A percentile compares a stretch with the other conserved stretches of the same genome.
These are phyloP conservation scores for Butyriboletus loyo DNA, from an alignment of 768 basidiomycete genomes.

Conservation along the genomic window DNA sequence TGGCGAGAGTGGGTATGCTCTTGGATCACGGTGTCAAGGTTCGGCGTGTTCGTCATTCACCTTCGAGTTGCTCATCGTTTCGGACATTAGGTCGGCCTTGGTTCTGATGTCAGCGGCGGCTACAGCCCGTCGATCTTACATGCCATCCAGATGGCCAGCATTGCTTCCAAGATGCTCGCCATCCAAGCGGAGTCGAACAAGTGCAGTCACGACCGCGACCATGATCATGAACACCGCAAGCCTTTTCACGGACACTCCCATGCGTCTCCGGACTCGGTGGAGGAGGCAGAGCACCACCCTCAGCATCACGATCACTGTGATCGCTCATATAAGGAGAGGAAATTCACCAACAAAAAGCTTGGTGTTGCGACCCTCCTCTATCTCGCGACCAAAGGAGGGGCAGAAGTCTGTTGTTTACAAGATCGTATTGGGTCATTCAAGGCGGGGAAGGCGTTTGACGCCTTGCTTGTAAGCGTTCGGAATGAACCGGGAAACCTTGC, in stretches of 20 bases:
- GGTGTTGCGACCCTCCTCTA: slow-evolving; percentile 75
- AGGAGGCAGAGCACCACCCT: not conserved
- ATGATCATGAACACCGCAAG: not conserved
- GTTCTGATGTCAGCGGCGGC: slow-evolving; percentile 91
- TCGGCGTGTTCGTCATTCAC: slow-evolving; percentile 10
- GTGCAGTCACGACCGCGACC: not conserved
- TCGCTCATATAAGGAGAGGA: slow-evolving; percentile 2
- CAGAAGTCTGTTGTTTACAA: slow-evolving; percentile 72
- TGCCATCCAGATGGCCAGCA: slow-evolving; percentile 70
- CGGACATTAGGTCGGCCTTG: slow-evolving; percentile 74
- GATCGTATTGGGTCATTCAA: slow-evolving; percentile 72
- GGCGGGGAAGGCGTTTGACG: slow-evolving; percentile 87
- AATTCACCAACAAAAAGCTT: slow-evolving; percentile 61
- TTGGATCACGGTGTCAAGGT: slow-evolving; percentile 89
- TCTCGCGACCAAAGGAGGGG: slow-evolving; percentile 91
- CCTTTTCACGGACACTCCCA: not conserved
- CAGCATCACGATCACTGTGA: not conserved
- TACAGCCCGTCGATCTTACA: slow-evolving; percentile 78
- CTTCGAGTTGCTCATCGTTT: slow-evolving; percentile 2
- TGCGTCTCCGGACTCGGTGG: not conserved
- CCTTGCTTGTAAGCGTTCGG: slow-evolving; percentile 65
- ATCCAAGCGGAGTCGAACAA: slow-evolving; percentile 37
- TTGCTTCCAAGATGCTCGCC: slow-evolving; percentile 74
- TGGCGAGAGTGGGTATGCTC: slow-evolving; percentile 74
- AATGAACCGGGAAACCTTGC: slow-evolving; percentile 52